Evolutionary conservation across 345 rosid genomes (phyloP), one percentile per base, ranked within the genome.

Genomic region (Brassica rapa): DNA sequence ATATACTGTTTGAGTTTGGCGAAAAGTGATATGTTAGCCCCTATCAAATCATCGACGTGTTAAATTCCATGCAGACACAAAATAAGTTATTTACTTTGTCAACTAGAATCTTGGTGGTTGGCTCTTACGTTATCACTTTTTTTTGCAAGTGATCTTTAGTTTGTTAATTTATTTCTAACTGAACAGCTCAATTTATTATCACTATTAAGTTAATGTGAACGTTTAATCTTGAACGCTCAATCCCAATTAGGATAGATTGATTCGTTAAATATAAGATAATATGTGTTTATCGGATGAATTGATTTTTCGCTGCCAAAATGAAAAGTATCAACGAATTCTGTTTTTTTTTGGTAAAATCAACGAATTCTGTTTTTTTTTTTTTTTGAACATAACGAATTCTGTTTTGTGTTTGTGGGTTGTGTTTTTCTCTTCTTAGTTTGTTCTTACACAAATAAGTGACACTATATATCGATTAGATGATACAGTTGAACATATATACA

Each of bases 21-120:
- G 68, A 67, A 75, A 75, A 75, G 67, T 69, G 29, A 65, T 74
- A 55, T 55, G 71, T 35, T 55, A 74, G 35, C 67, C 43, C 51
- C 75, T 62, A 70, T 61, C 41, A 70, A 70, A 63, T 63, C 71
- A 77, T 69, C 75, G 30, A 77, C 81, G 81, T 70, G 81, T 77
- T 77, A 70, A 59, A 77, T 77, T 77, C 76, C 59, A 77, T 63
- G 65, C 33, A 77, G 70, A 70, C 66, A 59, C 9, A 7, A 8
- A 16, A 41, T 59, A 29, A 8, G 24, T 19, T 30, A 8, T 37
- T 49, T 1, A 35, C 24, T 25, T 15, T 9, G 76, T 70, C 71
- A 77, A 70, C 71, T 63, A 39, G 76, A 77, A 77, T 77, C 66
- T 35, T 6, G 65, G 41, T 53, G 75, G 43, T 35, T 70, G 71